These are phyloP conservation scores for Eimeria brunetti DNA, from an alignment of 169 alveolate species.

Conservation along the genomic window DNA sequence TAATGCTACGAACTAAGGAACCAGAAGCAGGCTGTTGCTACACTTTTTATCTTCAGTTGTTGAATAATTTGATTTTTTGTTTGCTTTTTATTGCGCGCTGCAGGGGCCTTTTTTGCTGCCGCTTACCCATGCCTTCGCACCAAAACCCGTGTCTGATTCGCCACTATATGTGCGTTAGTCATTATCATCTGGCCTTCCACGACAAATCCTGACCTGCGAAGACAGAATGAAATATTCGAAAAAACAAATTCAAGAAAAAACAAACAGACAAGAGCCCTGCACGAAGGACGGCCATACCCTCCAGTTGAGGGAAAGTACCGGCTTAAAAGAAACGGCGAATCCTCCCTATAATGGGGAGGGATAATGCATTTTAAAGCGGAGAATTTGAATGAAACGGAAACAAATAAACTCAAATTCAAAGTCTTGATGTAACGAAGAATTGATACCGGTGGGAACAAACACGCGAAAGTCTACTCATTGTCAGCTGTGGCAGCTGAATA, in stretches of 20 bases:
- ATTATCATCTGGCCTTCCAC: slow-evolving; percentile 85
- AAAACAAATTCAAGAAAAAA: no score
- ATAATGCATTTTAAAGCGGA: background rate
- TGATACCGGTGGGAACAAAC: background rate
- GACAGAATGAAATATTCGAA: no score
- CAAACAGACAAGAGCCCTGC: background rate
- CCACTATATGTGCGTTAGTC: slow-evolving; percentile 92
- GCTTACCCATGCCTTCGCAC: slow-evolving; percentile 89
- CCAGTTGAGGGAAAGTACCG: no score
- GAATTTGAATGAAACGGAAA: no score
- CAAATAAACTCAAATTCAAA: no score
- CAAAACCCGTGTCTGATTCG: slow-evolving; percentile 90
- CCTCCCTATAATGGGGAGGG: no score
- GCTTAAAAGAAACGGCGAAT: no score
- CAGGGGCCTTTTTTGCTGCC: background rate
- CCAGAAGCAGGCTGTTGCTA: background rate
- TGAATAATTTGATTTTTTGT: background rate
- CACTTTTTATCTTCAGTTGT: background rate
- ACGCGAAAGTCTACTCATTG: background rate
- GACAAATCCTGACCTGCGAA: slow-evolving; percentile 88
- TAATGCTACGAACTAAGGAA: background rate
- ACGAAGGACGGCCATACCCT: no score
- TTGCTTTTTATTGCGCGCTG: background rate
- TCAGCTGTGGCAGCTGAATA: background rate
- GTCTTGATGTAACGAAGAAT: no score